Conservation (phyloP, 805 yeast species). For the Hanseniaspora taiwanica region DNA sequence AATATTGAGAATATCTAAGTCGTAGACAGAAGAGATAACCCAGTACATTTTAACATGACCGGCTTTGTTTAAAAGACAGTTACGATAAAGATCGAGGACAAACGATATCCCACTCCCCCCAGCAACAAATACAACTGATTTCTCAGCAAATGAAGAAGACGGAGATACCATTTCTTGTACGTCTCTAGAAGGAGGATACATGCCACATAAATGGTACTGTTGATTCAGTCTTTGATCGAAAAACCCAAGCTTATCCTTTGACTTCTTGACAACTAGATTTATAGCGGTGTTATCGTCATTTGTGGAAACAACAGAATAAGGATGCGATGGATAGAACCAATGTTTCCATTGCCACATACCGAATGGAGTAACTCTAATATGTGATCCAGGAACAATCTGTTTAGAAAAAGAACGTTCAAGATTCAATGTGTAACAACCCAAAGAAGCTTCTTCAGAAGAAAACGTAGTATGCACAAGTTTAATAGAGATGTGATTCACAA, state of each 20-base stretch:
- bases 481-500: conserved; percentile 1
- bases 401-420: no score
- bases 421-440: no score
- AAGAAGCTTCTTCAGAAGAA: no score
- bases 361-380: conserved; percentile 35
- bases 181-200: conserved; percentile 29
- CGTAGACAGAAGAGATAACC: conserved; percentile 36
- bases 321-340: conserved; percentile 51
- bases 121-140: conserved; percentile 30
- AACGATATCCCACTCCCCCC: conserved; percentile 69
- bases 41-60: conserved; percentile 28
- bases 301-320: conserved; percentile 45
- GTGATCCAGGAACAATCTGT: conserved; percentile 36
- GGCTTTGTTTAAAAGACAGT: conserved; percentile 2
- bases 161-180: conserved; percentile 28
- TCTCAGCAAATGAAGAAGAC: conserved; percentile 5
- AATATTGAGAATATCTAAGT: conserved; percentile 25
- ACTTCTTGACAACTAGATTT: conserved; percentile 19
- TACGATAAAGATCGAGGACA: conserved; percentile 23
- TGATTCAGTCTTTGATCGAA: no score
- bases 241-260: background rate
- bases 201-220: conserved; percentile 29
- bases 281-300: conserved; percentile 26
- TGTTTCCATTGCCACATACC: conserved; percentile 25
- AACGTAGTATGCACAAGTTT: conserved; percentile 2